Percentiles rank a stretch among this genome's conserved stretches.
Evolutionary conservation across 2,329 filamentous ascomycete species (phyloP).

Genomic region (Verticillium albo-atrum): DNA sequence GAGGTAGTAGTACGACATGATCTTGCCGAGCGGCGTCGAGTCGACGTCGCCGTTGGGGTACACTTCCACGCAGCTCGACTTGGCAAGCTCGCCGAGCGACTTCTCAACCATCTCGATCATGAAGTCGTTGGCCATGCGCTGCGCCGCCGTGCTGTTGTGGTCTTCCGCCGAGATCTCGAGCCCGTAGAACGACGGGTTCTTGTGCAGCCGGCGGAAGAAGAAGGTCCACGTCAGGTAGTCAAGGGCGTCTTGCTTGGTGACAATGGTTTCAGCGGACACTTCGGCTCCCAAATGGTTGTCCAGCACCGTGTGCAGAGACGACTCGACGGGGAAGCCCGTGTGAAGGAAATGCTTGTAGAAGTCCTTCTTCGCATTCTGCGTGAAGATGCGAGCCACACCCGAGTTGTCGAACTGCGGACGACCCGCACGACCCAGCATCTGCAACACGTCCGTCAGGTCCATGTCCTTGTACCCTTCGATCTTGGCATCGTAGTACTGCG

Average conservation of each 20-base stretch:
- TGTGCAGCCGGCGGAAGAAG: slow-evolving; percentile 95
- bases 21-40: slow-evolving; percentile 87
- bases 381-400: slow-evolving; percentile 95
- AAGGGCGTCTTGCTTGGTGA: slow-evolving; percentile 92
- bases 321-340: slow-evolving; percentile 96
- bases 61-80: slow-evolving; percentile 78
- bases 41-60: slow-evolving; percentile 87
- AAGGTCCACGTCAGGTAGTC: slow-evolving; percentile 99
- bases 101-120: slow-evolving; percentile 91
- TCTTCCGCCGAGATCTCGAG: slow-evolving; percentile 90
- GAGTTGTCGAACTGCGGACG: slow-evolving; percentile 95
- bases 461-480: slow-evolving; percentile 97
- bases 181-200: slow-evolving; percentile 97
- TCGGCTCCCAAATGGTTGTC: slow-evolving; percentile 97
- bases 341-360: slow-evolving; percentile 99
- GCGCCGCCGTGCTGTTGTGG: slow-evolving; percentile 81
- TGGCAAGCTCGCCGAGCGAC: slow-evolving; percentile 74
- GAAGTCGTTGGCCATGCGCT: slow-evolving; percentile 85
- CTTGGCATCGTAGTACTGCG: slow-evolving; percentile 97
- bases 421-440: slow-evolving; percentile 95
- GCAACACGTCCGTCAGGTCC: slow-evolving; percentile 95
- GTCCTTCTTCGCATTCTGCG: slow-evolving; percentile 94
- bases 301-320: slow-evolving; percentile 89
- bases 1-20: slow-evolving; percentile 99
- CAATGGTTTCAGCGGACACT: slow-evolving; percentile 86